A percentile compares a stretch with the other conserved stretches of the same genome.
phyloP scores from a whole-genome alignment of 768 basidiomycete species.

The Russula ochroleuca region DNA sequence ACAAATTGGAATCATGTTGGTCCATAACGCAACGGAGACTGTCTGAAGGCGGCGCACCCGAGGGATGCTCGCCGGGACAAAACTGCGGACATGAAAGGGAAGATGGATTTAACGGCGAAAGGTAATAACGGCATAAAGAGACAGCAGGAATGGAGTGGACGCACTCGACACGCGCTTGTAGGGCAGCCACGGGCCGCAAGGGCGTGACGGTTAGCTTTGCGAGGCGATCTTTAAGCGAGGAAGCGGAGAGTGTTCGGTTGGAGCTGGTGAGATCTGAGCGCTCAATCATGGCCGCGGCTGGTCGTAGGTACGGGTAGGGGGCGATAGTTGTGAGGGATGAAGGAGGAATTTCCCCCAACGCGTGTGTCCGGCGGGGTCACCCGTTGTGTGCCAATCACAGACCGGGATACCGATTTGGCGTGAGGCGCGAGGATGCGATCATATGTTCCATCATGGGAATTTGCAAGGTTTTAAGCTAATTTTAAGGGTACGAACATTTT shows the following conservation, averaged over 20 bases:
- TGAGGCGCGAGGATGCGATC: no score
- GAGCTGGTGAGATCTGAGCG: conserved; percentile 35
- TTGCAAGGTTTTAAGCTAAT: not conserved
- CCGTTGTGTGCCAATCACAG: conserved; percentile 13
- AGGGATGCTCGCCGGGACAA: conserved; percentile 84
- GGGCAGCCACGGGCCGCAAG: conserved; percentile 56
- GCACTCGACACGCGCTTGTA: conserved; percentile 73
- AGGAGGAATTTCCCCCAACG: not conserved
- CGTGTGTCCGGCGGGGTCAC: conserved; percentile 3
- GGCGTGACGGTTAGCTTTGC: conserved; percentile 50
- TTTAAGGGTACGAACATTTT: not conserved
- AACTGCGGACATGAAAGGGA: conserved; percentile 41
- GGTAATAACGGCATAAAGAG: not conserved
- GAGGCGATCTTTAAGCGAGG: conserved; percentile 56
- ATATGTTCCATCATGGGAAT: not conserved
- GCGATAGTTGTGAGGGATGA: no score
- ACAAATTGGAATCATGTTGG: conserved; percentile 68
- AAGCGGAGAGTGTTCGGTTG: conserved; percentile 54
- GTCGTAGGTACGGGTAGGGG: not conserved
- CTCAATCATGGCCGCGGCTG: not conserved
- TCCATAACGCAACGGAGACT: conserved; percentile 83
- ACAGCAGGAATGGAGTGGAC: conserved; percentile 32
- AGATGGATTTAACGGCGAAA: not conserved
- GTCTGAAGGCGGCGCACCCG: conserved; percentile 84
- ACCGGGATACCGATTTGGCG: conserved; percentile 2